phyloP scores from a whole-genome alignment of 2,329 filamentous ascomycete species.

The Hypoxylon sp. region DNA sequence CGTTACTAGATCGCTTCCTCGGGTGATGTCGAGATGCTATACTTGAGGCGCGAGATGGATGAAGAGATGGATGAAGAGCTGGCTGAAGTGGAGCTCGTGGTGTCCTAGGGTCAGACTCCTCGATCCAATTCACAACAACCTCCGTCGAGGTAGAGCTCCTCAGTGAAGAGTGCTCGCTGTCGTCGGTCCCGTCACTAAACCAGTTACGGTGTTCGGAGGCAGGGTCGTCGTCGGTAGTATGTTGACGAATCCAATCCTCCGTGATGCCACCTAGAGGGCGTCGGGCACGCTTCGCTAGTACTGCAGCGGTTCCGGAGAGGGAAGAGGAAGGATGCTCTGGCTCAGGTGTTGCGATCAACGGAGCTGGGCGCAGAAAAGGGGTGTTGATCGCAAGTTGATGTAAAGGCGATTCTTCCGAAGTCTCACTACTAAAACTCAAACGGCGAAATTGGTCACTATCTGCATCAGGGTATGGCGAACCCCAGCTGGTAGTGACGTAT shows the following conservation, averaged over 20 bases:
- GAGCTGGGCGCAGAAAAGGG: constrained; percentile 67
- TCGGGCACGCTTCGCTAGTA: constrained; percentile 70
- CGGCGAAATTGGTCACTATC: constrained; percentile 60
- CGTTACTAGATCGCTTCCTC: constrained; percentile 62
- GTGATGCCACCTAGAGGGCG: constrained; percentile 71
- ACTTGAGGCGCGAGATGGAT: constrained; percentile 43
- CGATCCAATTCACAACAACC: constrained; percentile 57
- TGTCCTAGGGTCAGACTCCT: constrained; percentile 58
- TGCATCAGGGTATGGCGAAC: constrained; percentile 83
- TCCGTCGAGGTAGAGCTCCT: constrained; percentile 68
- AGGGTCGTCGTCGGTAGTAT: constrained; percentile 74
- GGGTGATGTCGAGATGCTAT: constrained; percentile 50
- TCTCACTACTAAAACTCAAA: constrained; percentile 65
- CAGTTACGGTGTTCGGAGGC: constrained; percentile 79
- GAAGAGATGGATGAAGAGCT: too few species aligned
- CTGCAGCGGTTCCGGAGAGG: constrained; percentile 60
- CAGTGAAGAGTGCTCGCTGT: constrained; percentile 79
- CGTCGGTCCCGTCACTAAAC: constrained; percentile 80
- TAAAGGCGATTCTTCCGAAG: constrained; percentile 67
- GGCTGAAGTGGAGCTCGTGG: constrained; percentile 55
- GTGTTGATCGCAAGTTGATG: constrained; percentile 70
- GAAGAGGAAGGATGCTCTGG: constrained; percentile 49
- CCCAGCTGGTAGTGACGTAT: constrained; percentile 83
- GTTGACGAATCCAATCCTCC: constrained; percentile 86
- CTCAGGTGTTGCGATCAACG: constrained; percentile 52